Evolutionary conservation across 345 rosid genomes (phyloP), one percentile per base, ranked within the genome.

Genomic region (Limnanthes douglasii): DNA sequence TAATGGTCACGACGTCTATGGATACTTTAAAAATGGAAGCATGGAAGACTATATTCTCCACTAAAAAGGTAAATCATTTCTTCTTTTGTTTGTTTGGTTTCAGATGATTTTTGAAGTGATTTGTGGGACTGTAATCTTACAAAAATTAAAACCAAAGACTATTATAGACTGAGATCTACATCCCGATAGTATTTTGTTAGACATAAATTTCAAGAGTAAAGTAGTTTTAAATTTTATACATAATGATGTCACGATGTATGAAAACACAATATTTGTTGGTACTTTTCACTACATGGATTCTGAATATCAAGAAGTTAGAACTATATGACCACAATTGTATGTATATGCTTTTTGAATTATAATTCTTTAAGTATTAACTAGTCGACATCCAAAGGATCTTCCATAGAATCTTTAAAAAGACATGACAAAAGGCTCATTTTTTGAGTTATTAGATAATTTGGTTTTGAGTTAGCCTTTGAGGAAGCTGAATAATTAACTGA

Each of bases 71-170:
- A 81, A 75, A 47, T 70, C 66, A 3, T 54, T 80, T 42, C 76
- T 86, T 51, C 84, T 94, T 42, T 86, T 92, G 94, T 65, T 62
- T 60, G 61, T 68, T 56, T 73, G 86, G 40, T 86, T 81, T 57
- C 68, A 51, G 31, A 45, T 81, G 30, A 41, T 46, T 27, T 86
- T 77, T 26, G 92, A 86, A 66, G 72, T 75, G 37, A 94, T 81
- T 38, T 75, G 84, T 48, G 96, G 77, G 37, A 72, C 78, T 28
- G 73, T 92, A n/a, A 81, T 86, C 62, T 66, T 86, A 21, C 96
- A 86, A 69, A 81, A 69, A 70, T 81, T 94, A 28, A 86, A 77
- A 62, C 94, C 96, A 18, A 77, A 68, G 28, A 86, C 96, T 18
- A 50, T 86, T 15, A 77, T 86, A 30, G 94, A 86, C 50, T 63